Evolutionary conservation across 495 filamentous ascomycete species (phyloP), one percentile per base, ranked within the genome.

Genomic region (Pseudomonodictys pantanalensis): DNA sequence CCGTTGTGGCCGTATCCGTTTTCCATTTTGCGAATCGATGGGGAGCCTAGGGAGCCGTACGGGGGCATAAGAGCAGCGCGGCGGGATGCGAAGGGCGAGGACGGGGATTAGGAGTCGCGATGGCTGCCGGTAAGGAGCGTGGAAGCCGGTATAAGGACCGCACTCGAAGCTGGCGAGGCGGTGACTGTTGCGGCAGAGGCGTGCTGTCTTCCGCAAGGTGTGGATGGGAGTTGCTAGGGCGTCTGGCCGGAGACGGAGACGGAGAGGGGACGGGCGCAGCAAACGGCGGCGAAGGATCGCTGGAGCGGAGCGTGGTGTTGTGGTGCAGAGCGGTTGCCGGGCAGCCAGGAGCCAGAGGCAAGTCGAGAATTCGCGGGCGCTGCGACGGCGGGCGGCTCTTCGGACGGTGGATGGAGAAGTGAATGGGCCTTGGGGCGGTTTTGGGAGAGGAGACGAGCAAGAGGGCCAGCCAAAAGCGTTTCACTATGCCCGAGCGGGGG

Each of bases 1-100:
- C 78, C 77, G 69, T 83, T 62, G 70, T 82, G 68, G 68, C 78
- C 75, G 79, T 77, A 66, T 73, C 62, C 67, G 60, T 78, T 77
- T 70, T 90, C 86, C 88, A 93, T 92, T 83, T 92, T 92, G 74
- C 78, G 81, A 64, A 91, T 73, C 58, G 90, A 90, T 59, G 87
- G 86, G 67, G 88, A 89, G 65, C 80, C 76, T 56, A 86, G 75
- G 69, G 86, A 87, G 66, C 82, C 82, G 85, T 88, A 89, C 58
- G 81, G 79, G 74, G 84, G 85, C 86, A 88, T 89, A 60, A 51
- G 49, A 30, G 17, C 18, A 22, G 43, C 25, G 12, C 12, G 18
- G 3, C 43, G 18, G 17, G 24, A 17, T 22, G 43, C 44, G 35
- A 46, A 41, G 2, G 33, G 18, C 28, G 30, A 41, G 38, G 9